Evolutionary conservation across 305 asterid genomes (phyloP), one percentile per base, ranked within the genome.

Genomic region (Stenogyne calaminthoides): DNA sequence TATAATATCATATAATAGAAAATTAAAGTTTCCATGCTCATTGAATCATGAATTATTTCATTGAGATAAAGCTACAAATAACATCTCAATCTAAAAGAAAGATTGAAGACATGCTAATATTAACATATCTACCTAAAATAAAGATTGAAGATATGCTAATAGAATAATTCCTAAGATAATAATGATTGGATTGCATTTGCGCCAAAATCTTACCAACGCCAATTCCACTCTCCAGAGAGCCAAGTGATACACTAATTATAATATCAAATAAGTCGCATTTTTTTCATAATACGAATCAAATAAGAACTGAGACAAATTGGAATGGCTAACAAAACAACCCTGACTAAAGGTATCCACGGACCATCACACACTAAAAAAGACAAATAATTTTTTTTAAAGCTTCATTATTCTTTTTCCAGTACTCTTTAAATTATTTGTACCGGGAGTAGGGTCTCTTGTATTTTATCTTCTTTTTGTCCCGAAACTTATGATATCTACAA

Each of bases 211-310:
- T 32, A 14, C 66, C 16, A 52, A 65, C 34, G 37, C 18, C 16
- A 34, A 51, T 39, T 67, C 72, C 60, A 66, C 67, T 54, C 19
- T 55, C 49, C 10, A 19, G 15, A 32, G 63, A 58, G 75, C 68
- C 39, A 29, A 37, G 70, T 52, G 16, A 11, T 39, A 69, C 27
- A 42, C 54, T 19, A 44, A 52, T 20, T 25, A 25, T 25, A 25
- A 25, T 56, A 14, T 40, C 20, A 46, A 22, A 25, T 51, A 55
- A 66, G 47, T 59, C 42, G 49, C 2, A 42, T 18, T 14, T 8
- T 49, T 14, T 18, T 25, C 9, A 46, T 42, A 7, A n/a, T 7
- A 19, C 10, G n/a, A 27, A n/a, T 5, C 42, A 9, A 57, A 27
- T 42, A 37, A 64, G 49, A 69, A 62, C 25, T 19, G 34, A 42